Percentiles rank a stretch among this genome's conserved stretches.
Evolutionary conservation across 768 basidiomycete genomes (phyloP).

Genomic region (Amanita rubescens): DNA sequence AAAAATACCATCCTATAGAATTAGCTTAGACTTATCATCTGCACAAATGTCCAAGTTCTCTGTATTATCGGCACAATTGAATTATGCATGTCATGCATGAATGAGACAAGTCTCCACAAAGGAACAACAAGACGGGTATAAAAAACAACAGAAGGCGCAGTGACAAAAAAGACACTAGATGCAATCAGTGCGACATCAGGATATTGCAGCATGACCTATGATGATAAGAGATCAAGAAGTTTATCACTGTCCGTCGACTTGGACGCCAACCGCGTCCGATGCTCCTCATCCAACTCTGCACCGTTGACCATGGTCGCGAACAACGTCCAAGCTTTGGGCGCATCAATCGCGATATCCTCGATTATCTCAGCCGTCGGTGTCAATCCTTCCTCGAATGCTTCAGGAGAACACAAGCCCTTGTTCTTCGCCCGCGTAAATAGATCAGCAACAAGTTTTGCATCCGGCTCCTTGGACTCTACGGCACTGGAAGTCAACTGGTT

Average conservation of each 20-base stretch:
- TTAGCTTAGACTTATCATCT: too few relatives aligned
- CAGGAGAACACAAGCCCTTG: slow-evolving; percentile 51
- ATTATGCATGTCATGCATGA: neutral
- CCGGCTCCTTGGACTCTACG: slow-evolving; percentile 75
- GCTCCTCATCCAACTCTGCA: slow-evolving; percentile 57
- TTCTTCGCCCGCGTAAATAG: slow-evolving; percentile 59
- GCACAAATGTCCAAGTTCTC: too few relatives aligned
- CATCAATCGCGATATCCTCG: slow-evolving; percentile 87
- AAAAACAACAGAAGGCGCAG: slow-evolving; percentile 12
- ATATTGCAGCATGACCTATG: slow-evolving; percentile 15
- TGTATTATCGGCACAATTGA: neutral
- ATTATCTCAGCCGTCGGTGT: slow-evolving; percentile 61
- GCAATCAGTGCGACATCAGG: slow-evolving; percentile 18
- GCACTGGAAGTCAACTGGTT: slow-evolving; percentile 68
- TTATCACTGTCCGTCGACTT: slow-evolving; percentile 57
- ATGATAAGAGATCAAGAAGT: slow-evolving; percentile 48
- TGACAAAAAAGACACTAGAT: slow-evolving; percentile 16
- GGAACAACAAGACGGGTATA: slow-evolving; percentile 6
- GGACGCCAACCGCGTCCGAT: slow-evolving; percentile 45
- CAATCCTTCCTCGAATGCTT: slow-evolving; percentile 72
- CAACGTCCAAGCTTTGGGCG: slow-evolving; percentile 74
- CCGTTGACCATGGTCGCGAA: slow-evolving; percentile 72
- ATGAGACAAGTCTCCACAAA: slow-evolving; percentile 5
- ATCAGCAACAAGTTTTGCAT: slow-evolving; percentile 69
- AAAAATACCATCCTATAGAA: too few relatives aligned